Percentiles rank a stretch among this genome's conserved stretches.
Conservation (phyloP, 306 rosid genomes). For the Coriaria nepalensis region DNA sequence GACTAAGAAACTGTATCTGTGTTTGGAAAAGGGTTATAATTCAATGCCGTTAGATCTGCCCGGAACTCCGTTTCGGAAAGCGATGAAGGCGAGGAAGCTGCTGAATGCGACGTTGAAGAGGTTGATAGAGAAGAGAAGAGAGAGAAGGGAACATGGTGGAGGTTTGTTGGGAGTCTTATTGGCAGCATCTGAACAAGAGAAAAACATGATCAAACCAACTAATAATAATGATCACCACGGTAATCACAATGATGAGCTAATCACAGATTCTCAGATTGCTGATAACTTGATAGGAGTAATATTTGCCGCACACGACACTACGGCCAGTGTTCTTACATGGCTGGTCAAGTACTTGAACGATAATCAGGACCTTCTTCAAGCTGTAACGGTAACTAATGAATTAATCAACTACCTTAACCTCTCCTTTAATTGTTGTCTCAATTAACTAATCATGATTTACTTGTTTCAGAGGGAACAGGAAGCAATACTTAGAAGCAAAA, state of each 20-base stretch:
- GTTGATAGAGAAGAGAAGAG: slow-evolving; percentile 11
- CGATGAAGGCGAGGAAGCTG: slow-evolving; percentile 20
- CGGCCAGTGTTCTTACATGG: slow-evolving; percentile 21
- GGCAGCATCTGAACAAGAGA: too few species aligned
- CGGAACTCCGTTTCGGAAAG: slow-evolving; percentile 9
- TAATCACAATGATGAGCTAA: neutral
- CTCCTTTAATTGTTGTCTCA: too few species aligned
- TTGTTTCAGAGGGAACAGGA: slow-evolving; percentile 57
- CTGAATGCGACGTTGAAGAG: slow-evolving; percentile 6
- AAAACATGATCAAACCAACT: too few species aligned
- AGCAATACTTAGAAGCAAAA: slow-evolving; percentile 23
- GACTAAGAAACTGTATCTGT: slow-evolving; percentile 6
- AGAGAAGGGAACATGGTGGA: neutral
- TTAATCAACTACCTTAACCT: too few species aligned
- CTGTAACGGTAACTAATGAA: slow-evolving; percentile 1
- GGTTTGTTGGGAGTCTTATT: neutral
- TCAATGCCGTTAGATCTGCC: slow-evolving; percentile 13
- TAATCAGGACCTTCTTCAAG: slow-evolving; percentile 6
- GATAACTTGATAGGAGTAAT: slow-evolving; percentile 19
- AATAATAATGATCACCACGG: slow-evolving; percentile 10
- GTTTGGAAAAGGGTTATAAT: slow-evolving; percentile 20
- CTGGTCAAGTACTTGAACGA: slow-evolving; percentile 16
- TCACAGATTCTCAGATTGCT: slow-evolving; percentile 4
- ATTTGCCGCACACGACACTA: slow-evolving; percentile 23
- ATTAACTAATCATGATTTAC: neutral